Conservation (phyloP, 2,329 filamentous ascomycete species). For the Cladosporium phlei region DNA sequence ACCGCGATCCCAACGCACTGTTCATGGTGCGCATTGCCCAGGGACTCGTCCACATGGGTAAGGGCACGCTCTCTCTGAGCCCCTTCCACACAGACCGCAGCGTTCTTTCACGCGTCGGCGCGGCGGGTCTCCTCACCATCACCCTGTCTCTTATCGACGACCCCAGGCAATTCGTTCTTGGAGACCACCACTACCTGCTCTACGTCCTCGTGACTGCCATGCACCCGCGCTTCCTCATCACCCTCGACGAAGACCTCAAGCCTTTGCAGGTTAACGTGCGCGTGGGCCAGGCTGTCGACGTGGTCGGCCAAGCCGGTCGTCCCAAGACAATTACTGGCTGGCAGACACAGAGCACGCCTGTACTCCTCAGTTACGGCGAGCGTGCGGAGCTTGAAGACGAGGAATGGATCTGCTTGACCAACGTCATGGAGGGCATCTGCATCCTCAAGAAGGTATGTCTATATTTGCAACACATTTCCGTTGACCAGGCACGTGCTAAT, state of each 20-base stretch:
- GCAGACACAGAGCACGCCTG: slow-evolving; percentile 99
- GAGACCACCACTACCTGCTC: slow-evolving; percentile 80
- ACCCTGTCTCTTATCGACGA: slow-evolving; percentile 92
- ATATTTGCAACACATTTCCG: neutral
- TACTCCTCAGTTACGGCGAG: slow-evolving; percentile 89
- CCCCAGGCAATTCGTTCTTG: slow-evolving; percentile 69
- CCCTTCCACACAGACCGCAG: slow-evolving; percentile 99
- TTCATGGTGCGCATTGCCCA: slow-evolving; percentile 99
- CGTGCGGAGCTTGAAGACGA: slow-evolving; percentile 95
- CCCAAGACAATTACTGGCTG: slow-evolving; percentile 99
- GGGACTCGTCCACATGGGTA: slow-evolving; percentile 97
- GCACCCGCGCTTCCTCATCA: slow-evolving; percentile 93
- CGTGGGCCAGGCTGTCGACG: slow-evolving; percentile 95
- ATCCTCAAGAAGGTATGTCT: slow-evolving; percentile 85
- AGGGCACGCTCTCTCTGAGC: slow-evolving; percentile 90
- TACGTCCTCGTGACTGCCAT: slow-evolving; percentile 97
- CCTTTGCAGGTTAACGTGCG: slow-evolving; percentile 93
- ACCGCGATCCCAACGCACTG: slow-evolving; percentile 88
- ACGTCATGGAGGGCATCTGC: slow-evolving; percentile 86
- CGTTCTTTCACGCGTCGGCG: slow-evolving; percentile 85
- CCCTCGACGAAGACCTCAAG: slow-evolving; percentile 88
- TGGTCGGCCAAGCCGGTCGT: slow-evolving; percentile 91
- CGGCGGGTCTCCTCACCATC: slow-evolving; percentile 83
- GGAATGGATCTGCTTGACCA: slow-evolving; percentile 89
- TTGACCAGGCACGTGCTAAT: slow-evolving; percentile 14